Conservation (phyloP, 176 grass and related monocot species). For the Oryza punctata region DNA sequence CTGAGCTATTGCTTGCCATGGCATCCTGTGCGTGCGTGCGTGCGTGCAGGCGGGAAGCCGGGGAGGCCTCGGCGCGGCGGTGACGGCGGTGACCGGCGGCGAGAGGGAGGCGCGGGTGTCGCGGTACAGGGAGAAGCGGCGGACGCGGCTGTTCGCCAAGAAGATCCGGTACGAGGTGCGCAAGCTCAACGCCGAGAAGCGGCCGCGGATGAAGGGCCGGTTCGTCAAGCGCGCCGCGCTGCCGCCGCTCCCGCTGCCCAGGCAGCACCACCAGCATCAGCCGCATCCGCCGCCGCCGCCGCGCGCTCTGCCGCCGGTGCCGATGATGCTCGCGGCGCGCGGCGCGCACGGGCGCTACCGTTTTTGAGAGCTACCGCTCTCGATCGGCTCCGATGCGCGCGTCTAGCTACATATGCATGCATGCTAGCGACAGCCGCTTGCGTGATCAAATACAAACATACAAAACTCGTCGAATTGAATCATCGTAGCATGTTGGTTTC, state of each 20-base stretch:
- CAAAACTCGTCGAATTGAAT: neutral
- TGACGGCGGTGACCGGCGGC: conserved; percentile 53
- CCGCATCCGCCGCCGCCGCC: conserved; percentile 3
- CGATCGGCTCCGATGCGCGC: neutral
- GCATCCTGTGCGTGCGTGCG: too few species aligned
- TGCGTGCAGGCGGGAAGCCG: conserved; percentile 16
- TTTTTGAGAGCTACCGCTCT: conserved; percentile 48
- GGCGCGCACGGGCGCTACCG: conserved; percentile 47
- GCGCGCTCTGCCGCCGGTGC: conserved; percentile 28
- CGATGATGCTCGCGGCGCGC: conserved; percentile 38
- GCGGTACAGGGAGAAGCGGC: conserved; percentile 93
- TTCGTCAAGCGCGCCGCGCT: conserved; percentile 78
- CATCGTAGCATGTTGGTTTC: conserved; percentile 33
- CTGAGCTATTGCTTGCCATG: neutral
- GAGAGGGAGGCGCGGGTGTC: conserved; percentile 90
- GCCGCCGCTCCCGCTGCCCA: conserved; percentile 25
- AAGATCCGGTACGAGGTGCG: conserved; percentile 99
- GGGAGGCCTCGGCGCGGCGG: conserved; percentile 22
- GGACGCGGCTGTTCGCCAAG: conserved; percentile 90
- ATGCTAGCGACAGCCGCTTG: neutral
- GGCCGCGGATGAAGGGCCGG: conserved; percentile 95
- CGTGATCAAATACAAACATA: neutral
- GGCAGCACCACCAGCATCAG: neutral
- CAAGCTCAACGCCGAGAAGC: conserved; percentile 99
- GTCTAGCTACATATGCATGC: too few species aligned